Base-by-base conservation (phyloP, 192 early-diverging fungal species). In the Phycomyces blakesleeanus region DNA sequence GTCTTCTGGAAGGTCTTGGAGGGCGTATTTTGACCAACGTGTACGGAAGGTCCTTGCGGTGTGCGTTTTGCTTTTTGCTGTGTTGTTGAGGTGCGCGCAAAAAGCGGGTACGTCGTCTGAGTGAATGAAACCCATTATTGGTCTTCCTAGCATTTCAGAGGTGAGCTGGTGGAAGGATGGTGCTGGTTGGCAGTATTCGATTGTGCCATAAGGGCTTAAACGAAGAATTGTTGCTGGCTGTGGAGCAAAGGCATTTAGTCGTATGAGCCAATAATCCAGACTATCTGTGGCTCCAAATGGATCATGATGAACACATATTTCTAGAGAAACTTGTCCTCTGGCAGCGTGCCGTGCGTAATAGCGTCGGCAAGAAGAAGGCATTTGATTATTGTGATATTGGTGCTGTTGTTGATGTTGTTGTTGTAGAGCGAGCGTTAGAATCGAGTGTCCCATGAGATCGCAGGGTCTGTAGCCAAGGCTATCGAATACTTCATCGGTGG, bases 121-220 rank as follows among this genome's bases (percentile, higher is more conserved):
- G 26, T 63, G 51, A 21, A 63, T 38, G 53, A 41, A 63, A 5
- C 50, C 61, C 61, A 63, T 63, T 0, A 63, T 51, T 0, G 61
- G 61, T 10, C 51, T 39, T 39, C 61, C 61, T 9, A 63, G 3
- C 38, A 63, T 16, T 27, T 63, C 61, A 9, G 38, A 27, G 12
- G 51, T 37, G 22, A 38, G 21, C 22, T 63, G 61, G 16, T 63
- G 40, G 37, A 63, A 54, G 1, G 27, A n/a, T 3, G 61, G 51
- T n/a, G 61, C 26, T 14, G 39, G 61, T 16, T 63, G 61, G 21
- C 25, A 50, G 14, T 63, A 51, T 42, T 63, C 61, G n/a, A 63
- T 63, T 40, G 61, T 63, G 21, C 61, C 61, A 44, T 63, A 63
- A 25, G 61, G 61, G n/a, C 61, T 63, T 14, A 63, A 38, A 26